Evolutionary conservation across 2,329 filamentous ascomycete genomes (phyloP).

Genomic region (Clarireedia monteithiana): DNA sequence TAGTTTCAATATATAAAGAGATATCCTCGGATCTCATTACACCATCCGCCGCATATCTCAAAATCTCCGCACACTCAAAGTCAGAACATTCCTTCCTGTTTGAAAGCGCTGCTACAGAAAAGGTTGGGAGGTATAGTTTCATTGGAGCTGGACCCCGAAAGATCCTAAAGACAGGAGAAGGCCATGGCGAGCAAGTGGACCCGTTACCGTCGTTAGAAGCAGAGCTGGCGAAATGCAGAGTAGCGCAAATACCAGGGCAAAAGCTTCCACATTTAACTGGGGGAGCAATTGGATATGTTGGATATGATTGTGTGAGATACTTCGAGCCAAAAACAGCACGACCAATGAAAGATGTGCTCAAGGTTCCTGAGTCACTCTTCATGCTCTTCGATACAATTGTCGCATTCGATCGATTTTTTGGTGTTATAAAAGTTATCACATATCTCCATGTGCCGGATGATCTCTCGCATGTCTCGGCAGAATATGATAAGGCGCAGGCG

Average conservation of each 20-base stretch:
- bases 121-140: constrained; percentile 92
- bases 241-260: constrained; percentile 76
- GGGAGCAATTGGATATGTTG: constrained; percentile 92
- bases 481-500: constrained; percentile 60
- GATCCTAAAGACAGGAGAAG: constrained; percentile 78
- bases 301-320: constrained; percentile 95
- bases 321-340: constrained; percentile 96
- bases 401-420: constrained; percentile 90
- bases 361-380: constrained; percentile 89
- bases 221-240: constrained; percentile 70
- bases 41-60: constrained; percentile 90
- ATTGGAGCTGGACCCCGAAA: constrained; percentile 75
- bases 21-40: constrained; percentile 91
- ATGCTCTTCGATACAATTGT: constrained; percentile 96
- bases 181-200: constrained; percentile 76
- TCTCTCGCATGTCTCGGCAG: constrained; percentile 50
- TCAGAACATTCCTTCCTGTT: constrained; percentile 88
- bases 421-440: constrained; percentile 86
- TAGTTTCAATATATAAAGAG: constrained; percentile 75
- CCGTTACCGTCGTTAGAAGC: constrained; percentile 75
- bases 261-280: constrained; percentile 80
- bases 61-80: constrained; percentile 67
- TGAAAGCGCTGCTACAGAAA: constrained; percentile 91
- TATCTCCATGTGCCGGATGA: constrained; percentile 66
- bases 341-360: constrained; percentile 77